Evolutionary conservation across 2,329 filamentous ascomycete genomes (phyloP).

Genomic region (Didymosphaeria variabile): DNA sequence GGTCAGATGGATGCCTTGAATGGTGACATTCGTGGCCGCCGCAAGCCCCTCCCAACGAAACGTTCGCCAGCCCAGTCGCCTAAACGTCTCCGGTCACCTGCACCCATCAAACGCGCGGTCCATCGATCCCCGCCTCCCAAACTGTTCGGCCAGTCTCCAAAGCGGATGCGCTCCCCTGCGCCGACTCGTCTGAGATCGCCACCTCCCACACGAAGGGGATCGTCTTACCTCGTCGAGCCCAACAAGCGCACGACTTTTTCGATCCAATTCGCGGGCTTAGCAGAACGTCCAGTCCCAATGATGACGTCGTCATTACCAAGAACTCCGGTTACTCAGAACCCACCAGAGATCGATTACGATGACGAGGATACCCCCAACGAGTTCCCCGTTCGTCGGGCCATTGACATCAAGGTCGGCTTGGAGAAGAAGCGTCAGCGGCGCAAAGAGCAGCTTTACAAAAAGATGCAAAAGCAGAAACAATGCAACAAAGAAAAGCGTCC

Average conservation of each 20-base stretch:
- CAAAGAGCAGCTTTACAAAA: constrained; percentile 90
- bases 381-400: constrained; percentile 84
- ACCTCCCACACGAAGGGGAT: constrained; percentile 65
- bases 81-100: constrained; percentile 66
- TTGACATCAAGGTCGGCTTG: constrained; percentile 90
- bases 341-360: constrained; percentile 44
- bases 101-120: constrained; percentile 49
- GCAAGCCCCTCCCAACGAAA: constrained; percentile 41
- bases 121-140: constrained; percentile 58
- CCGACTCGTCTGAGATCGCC: constrained; percentile 67
- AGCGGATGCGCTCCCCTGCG: constrained; percentile 60
- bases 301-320: constrained; percentile 89
- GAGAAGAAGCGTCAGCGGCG: constrained; percentile 93
- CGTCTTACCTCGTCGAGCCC: constrained; percentile 42
- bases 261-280: constrained; percentile 62
- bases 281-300: constrained; percentile 72
- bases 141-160: constrained; percentile 76
- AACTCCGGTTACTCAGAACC: constrained; percentile 64
- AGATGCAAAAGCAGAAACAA: constrained; percentile 88
- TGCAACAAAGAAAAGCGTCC: constrained; percentile 76
- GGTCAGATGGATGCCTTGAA: constrained; percentile 75
- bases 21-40: constrained; percentile 54
- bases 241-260: constrained; percentile 52
- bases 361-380: constrained; percentile 52
- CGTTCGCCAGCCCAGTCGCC: constrained; percentile 66